phyloP scores from a whole-genome alignment of 2,329 filamentous ascomycete species.

The Aspergillus intermedius region DNA sequence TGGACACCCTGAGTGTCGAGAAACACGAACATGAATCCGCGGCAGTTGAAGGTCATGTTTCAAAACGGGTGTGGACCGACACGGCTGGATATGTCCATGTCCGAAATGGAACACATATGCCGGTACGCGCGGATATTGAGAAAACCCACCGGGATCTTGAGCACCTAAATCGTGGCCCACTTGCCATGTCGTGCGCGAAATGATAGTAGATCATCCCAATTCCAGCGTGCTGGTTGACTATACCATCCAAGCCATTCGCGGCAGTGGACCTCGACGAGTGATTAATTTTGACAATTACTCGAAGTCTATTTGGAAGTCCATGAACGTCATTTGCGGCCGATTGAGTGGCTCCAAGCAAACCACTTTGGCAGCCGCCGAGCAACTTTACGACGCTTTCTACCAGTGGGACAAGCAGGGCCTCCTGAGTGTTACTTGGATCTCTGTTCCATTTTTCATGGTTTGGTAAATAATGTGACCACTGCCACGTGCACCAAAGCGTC shows the following conservation, averaged over 20 bases:
- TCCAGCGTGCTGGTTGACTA: background rate
- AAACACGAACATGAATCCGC: background rate
- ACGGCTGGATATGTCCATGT: background rate
- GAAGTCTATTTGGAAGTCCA: constrained; percentile 6
- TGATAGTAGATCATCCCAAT: background rate
- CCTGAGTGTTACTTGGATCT: too few relatives aligned
- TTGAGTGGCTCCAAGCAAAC: constrained; percentile 3
- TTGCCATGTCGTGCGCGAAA: background rate
- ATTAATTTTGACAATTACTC: constrained; percentile 7
- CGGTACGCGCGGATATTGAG: background rate
- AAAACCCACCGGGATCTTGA: background rate
- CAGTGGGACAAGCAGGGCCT: too few relatives aligned
- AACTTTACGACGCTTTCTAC: too few relatives aligned
- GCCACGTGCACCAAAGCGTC: too few relatives aligned
- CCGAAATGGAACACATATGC: background rate
- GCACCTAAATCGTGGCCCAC: background rate
- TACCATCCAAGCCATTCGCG: background rate
- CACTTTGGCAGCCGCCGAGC: too few relatives aligned
- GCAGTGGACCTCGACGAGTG: constrained; percentile 3
- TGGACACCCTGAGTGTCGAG: background rate
- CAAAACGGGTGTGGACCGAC: background rate
- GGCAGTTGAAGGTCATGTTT: background rate
- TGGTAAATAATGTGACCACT: too few relatives aligned
- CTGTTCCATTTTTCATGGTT: too few relatives aligned
- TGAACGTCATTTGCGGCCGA: constrained; percentile 7